A percentile compares a stretch with the other conserved stretches of the same genome.
Conservation (phyloP, 352 stramenopile genomes). For the Phytophthora fragariaefolia region DNA sequence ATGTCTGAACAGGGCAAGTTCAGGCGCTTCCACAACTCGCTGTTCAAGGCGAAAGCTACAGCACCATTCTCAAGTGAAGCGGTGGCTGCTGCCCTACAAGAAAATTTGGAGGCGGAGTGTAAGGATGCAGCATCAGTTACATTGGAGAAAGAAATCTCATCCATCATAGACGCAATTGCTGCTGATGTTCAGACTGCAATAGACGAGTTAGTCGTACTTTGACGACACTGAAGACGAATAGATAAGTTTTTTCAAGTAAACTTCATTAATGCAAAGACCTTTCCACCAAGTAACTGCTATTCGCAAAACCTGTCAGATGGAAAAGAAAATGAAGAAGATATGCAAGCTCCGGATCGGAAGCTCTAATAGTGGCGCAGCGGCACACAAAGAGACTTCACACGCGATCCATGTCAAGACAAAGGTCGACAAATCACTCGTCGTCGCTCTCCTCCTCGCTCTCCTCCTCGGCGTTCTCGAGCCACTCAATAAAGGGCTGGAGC, state of each 20-base stretch:
- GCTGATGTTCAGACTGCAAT: conserved; percentile 5
- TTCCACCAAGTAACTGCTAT: neutral
- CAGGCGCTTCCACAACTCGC: conserved; percentile 51
- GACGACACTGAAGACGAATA: neutral
- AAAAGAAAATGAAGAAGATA: conserved; percentile 18
- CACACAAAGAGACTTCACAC: too few species aligned
- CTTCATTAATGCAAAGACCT: neutral
- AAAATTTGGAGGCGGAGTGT: neutral
- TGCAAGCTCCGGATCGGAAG: conserved; percentile 22
- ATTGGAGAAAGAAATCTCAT: conserved; percentile 52
- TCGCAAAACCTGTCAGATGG: too few species aligned
- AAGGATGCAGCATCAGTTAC: conserved; percentile 8
- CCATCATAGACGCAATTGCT: conserved; percentile 37
- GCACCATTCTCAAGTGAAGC: conserved; percentile 30
- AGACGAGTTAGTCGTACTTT: conserved; percentile 9
- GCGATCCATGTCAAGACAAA: too few species aligned
- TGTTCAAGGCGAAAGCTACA: conserved; percentile 43
- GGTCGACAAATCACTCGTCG: conserved; percentile 73
- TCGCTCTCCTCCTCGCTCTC: conserved; percentile 84
- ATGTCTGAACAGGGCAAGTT: conserved; percentile 54
- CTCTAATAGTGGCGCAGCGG: neutral
- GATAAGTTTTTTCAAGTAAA: too few species aligned
- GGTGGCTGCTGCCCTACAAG: conserved; percentile 12
- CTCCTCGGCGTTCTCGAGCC: conserved; percentile 96
- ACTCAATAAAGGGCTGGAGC: conserved; percentile 96